Conservation (phyloP, 2,329 filamentous ascomycete species). For the Incumbomyces lentus region DNA sequence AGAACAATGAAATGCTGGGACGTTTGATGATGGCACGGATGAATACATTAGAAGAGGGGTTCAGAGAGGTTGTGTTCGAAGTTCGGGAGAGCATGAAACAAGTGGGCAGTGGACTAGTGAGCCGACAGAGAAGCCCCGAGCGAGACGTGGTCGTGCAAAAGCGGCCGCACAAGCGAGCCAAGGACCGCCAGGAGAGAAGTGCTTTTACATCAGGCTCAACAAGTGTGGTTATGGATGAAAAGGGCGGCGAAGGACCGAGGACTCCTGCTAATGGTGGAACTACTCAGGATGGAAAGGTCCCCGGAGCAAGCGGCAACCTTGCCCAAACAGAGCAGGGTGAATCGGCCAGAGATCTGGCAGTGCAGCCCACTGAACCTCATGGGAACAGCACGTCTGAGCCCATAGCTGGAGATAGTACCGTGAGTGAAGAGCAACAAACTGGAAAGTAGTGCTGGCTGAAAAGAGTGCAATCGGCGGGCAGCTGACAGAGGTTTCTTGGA, state of each 20-base stretch:
- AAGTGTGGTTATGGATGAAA: neutral
- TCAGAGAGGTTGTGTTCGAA: slow-evolving; percentile 74
- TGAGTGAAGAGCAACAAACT: no score
- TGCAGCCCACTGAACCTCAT: no score
- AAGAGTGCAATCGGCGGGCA: no score
- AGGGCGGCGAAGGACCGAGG: neutral
- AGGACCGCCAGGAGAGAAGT: slow-evolving; percentile 2
- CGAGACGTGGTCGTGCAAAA: slow-evolving; percentile 24
- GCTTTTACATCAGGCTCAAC: neutral
- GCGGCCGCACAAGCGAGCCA: slow-evolving; percentile 21
- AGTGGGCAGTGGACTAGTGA: slow-evolving; percentile 1
- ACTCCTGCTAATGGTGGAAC: neutral
- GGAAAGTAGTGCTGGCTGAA: no score
- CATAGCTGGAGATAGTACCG: no score
- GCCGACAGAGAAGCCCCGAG: slow-evolving; percentile 5
- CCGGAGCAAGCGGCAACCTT: no score
- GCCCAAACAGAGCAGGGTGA: no score
- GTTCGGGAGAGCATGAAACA: slow-evolving; percentile 51
- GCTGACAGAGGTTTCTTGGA: no score
- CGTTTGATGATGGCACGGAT: slow-evolving; percentile 77
- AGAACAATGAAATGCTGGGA: slow-evolving; percentile 58
- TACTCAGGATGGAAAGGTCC: no score
- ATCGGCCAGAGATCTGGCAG: no score
- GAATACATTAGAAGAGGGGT: slow-evolving; percentile 86
- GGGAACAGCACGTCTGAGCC: no score